Base-by-base conservation (phyloP, 805 yeast species). In the Lipomyces orientalis region DNA sequence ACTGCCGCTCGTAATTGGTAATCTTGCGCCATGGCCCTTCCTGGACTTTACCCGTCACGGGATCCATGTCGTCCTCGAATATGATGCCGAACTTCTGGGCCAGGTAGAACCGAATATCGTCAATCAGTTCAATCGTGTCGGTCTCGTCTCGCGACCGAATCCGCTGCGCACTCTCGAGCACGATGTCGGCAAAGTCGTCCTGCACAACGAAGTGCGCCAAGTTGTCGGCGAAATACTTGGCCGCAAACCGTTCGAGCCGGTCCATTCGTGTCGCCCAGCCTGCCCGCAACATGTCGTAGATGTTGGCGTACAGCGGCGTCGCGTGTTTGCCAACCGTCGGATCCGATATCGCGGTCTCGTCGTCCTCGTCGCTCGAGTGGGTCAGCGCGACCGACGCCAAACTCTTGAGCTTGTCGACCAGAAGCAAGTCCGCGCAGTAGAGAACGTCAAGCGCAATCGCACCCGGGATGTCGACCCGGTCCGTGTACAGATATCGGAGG, bases 41-140 rank as follows among this genome's bases (percentile, higher is more conserved):
- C 76, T 66, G 65, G 34, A 75, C 52, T 34, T 64, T 65, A 2
- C 69, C 70, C 2, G 68, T 16, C 52, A 46, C 68, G 68, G 62
- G 57, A 66, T 75, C 66, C 57, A 61, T 56, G 39, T 69, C 67
- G 43, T 68, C 64, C 72, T 74, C 58, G 73, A 68, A 34, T 64
- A 77, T 76, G 31, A 80, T 74, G 12, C 75, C 76, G 66, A 77
- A 80, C 60, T 76, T 78, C 73, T 82, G 81, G 12, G 79, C 73
- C 58, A 90, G 76, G 70, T 87, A 88, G 76, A 83, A 90, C 70
- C 93, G 80, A 10, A 90, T 87, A 78, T 90, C 96, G 77, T 90
- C 97, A 34, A 90, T 81, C 71, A 90, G 79, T 73, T 90, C 97
- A 74, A 90, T 88, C 0, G 94, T 88, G 78, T 90, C 97, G 0